Evolutionary conservation across 2,329 filamentous ascomycete species (phyloP).

Genomic region (Epichloe gansuensis): DNA sequence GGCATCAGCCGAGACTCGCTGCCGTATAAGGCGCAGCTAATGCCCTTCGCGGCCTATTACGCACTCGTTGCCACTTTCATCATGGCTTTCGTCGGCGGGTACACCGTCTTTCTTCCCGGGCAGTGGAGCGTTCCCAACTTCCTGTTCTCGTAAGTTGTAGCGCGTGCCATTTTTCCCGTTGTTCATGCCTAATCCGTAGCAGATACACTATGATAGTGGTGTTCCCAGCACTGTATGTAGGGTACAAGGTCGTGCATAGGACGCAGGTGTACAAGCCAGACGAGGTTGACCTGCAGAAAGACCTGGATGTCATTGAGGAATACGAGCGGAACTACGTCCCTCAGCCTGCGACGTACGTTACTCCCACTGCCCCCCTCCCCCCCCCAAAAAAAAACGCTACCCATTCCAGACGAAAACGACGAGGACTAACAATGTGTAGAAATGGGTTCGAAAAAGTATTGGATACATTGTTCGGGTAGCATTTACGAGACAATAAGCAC

Average conservation of each 20-base stretch:
- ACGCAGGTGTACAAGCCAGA: slow-evolving; percentile 43
- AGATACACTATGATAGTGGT: slow-evolving; percentile 60
- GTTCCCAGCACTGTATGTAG: slow-evolving; percentile 54
- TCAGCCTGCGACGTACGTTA: slow-evolving; percentile 35
- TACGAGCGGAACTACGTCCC: slow-evolving; percentile 50
- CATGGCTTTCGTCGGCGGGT: slow-evolving; percentile 66
- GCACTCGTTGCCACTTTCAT: slow-evolving; percentile 48
- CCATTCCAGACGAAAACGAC: not conserved
- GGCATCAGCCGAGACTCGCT: slow-evolving; percentile 53
- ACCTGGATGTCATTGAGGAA: slow-evolving; percentile 53
- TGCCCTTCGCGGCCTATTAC: slow-evolving; percentile 61
- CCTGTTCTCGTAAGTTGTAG: slow-evolving; percentile 47
- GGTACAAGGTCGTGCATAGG: slow-evolving; percentile 58
- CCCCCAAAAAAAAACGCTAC: too few species aligned
- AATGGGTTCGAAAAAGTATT: slow-evolving; percentile 12
- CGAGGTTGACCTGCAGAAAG: slow-evolving; percentile 50
- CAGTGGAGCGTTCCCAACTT: slow-evolving; percentile 59
- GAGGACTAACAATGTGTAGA: slow-evolving; percentile 1
- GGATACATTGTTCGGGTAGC: slow-evolving; percentile 11
- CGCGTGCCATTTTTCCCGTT: not conserved
- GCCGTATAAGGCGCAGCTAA: slow-evolving; percentile 56
- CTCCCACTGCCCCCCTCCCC: too few species aligned
- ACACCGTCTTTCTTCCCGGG: slow-evolving; percentile 54
- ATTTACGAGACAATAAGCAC: not conserved
- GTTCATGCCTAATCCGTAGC: not conserved